Conservation (phyloP, 116 monocot species). For the Posidonia oceanica region DNA sequence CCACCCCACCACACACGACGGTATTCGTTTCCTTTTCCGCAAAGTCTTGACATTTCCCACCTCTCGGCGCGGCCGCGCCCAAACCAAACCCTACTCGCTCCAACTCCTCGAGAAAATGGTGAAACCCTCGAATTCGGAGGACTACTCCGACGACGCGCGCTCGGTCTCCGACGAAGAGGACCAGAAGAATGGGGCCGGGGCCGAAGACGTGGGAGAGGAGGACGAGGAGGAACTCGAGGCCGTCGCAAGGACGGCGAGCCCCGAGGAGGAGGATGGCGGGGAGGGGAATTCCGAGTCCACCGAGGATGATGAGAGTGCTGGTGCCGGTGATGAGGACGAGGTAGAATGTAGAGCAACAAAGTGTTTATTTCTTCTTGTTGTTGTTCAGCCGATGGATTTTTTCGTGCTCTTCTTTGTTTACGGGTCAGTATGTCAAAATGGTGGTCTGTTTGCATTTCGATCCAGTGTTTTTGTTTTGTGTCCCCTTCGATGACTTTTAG, state of each 20-base stretch:
- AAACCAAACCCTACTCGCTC: neutral
- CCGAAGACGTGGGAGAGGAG: conserved; percentile 28
- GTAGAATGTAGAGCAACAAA: neutral
- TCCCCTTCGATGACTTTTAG: too few relatives aligned
- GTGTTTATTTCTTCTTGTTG: neutral
- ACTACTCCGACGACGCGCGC: conserved; percentile 31
- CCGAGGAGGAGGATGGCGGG: conserved; percentile 40
- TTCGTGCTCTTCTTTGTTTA: too few relatives aligned
- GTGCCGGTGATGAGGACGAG: conserved; percentile 24
- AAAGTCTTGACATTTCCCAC: neutral
- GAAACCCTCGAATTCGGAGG: conserved; percentile 47
- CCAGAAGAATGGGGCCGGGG: conserved; percentile 16
- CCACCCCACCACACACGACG: too few relatives aligned
- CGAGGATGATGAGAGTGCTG: conserved; percentile 45
- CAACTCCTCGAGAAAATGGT: conserved; percentile 26
- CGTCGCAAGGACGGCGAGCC: conserved; percentile 30
- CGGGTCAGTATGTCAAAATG: too few relatives aligned
- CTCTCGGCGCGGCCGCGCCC: neutral
- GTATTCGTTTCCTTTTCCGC: neutral
- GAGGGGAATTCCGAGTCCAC: conserved; percentile 32
- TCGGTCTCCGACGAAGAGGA: conserved; percentile 28
- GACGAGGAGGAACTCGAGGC: conserved; percentile 80
- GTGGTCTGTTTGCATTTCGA: too few relatives aligned
- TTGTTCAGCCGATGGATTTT: neutral
- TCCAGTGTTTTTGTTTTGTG: too few relatives aligned